A percentile compares a stretch with the other conserved stretches of the same genome.
Evolutionary conservation across 257 asterid species (phyloP).

Genomic region (Solanum sejunctum): DNA sequence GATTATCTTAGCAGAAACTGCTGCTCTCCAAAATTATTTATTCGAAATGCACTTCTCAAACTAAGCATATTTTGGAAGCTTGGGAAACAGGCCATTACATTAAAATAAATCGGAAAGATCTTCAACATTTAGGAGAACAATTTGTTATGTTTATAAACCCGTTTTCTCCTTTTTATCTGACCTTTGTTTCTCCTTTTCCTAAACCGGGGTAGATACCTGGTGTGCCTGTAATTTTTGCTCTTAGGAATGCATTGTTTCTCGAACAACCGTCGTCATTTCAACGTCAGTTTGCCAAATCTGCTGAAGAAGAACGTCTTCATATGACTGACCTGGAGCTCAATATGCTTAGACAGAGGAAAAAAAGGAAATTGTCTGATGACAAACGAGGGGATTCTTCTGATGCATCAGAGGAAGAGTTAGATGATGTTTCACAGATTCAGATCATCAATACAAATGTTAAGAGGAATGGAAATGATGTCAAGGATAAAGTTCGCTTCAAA

Average conservation of each 20-base stretch:
- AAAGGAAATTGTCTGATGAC: conserved; percentile 19
- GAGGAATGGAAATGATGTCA: conserved; percentile 10
- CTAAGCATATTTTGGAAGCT: background rate
- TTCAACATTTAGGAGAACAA: background rate
- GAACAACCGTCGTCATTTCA: conserved; percentile 74
- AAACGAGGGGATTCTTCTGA: conserved; percentile 36
- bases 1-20: background rate
- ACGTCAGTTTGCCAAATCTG: conserved; percentile 46
- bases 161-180: background rate
- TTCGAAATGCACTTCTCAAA: background rate
- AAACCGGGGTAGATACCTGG: conserved; percentile 62
- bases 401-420: conserved; percentile 23
- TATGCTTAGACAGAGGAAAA: conserved; percentile 30
- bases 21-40: background rate
- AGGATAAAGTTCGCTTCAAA: conserved; percentile 20
- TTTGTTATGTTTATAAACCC: background rate
- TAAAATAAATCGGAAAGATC: background rate
- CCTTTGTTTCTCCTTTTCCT: background rate
- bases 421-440: conserved; percentile 11
- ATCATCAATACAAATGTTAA: conserved; percentile 8
- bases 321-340: conserved; percentile 55
- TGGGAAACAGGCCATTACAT: background rate
- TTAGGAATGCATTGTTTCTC: conserved; percentile 69
- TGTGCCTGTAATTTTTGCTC: conserved; percentile 66
- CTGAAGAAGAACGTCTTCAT: conserved; percentile 67